phyloP scores from a whole-genome alignment of 2,329 filamentous ascomycete species.

The Harringtonia lauricola region DNA sequence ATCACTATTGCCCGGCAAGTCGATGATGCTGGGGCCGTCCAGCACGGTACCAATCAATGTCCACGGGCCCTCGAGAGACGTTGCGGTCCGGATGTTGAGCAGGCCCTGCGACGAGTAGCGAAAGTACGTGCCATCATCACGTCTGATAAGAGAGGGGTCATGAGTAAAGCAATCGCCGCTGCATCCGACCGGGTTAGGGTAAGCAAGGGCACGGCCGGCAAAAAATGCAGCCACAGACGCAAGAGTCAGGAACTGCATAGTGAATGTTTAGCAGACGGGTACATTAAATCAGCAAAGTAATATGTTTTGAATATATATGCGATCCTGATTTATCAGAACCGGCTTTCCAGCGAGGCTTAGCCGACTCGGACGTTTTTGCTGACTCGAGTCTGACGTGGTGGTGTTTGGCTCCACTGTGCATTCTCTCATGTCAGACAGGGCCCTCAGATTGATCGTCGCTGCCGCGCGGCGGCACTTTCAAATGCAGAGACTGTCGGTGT shows the following conservation, averaged over 20 bases:
- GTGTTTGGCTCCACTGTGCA: no score
- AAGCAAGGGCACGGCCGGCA: constrained; percentile 10
- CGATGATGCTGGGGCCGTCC: constrained; percentile 25
- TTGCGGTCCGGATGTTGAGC: constrained; percentile 27
- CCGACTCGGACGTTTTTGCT: no score
- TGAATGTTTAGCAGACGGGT: no score
- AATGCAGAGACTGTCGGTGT: no score
- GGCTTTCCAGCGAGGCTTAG: no score
- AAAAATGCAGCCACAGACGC: background rate
- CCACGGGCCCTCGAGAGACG: constrained; percentile 28
- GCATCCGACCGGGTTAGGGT: constrained; percentile 22
- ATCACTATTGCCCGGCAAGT: constrained; percentile 26
- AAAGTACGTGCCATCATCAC: constrained; percentile 29
- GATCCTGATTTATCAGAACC: no score
- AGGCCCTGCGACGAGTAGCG: constrained; percentile 29
- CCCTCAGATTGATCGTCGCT: no score
- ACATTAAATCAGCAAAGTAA: no score
- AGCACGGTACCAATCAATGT: constrained; percentile 28
- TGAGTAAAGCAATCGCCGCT: constrained; percentile 24
- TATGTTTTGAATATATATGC: no score
- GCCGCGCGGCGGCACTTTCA: no score
- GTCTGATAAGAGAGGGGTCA: constrained; percentile 27
- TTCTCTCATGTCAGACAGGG: no score
- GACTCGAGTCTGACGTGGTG: no score
- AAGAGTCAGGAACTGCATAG: background rate